Conservation (phyloP, 371 early-diverging fungal species). For the Mortierella sp. region DNA sequence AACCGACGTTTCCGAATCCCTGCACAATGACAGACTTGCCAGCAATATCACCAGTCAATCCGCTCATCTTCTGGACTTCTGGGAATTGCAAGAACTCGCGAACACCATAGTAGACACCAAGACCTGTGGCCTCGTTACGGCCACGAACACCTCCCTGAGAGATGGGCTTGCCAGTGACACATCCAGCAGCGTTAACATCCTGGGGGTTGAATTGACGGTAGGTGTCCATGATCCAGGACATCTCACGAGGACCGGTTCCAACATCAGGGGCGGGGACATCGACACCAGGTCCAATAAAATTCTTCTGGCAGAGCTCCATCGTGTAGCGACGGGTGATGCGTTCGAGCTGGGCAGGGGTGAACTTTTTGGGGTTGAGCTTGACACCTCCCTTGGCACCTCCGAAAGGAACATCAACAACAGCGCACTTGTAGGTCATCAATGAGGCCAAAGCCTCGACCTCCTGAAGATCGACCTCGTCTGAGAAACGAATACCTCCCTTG, state of each 20-base stretch:
- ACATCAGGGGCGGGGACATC: conserved; percentile 95
- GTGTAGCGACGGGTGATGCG: conserved; percentile 91
- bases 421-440: conserved; percentile 93
- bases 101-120: conserved; percentile 88
- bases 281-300: conserved; percentile 86
- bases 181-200: conserved; percentile 87
- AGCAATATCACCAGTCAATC: conserved; percentile 74
- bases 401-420: conserved; percentile 92
- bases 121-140: conserved; percentile 90
- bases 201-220: conserved; percentile 87
- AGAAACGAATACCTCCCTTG: conserved; percentile 89
- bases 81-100: conserved; percentile 86
- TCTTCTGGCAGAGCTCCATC: conserved; percentile 92
- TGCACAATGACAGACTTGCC: conserved; percentile 80
- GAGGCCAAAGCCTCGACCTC: conserved; percentile 86
- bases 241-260: conserved; percentile 89
- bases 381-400: conserved; percentile 91
- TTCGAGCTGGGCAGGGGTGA: conserved; percentile 82
- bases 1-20: conserved; percentile 94
- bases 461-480: conserved; percentile 83
- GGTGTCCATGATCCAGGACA: conserved; percentile 94
- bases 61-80: conserved; percentile 81
- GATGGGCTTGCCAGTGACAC: conserved; percentile 92
- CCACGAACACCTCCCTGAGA: conserved; percentile 91
- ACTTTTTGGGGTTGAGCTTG: conserved; percentile 83